Base-by-base conservation (phyloP, 2,329 filamentous ascomycete species). In the Xylaria sp. region DNA sequence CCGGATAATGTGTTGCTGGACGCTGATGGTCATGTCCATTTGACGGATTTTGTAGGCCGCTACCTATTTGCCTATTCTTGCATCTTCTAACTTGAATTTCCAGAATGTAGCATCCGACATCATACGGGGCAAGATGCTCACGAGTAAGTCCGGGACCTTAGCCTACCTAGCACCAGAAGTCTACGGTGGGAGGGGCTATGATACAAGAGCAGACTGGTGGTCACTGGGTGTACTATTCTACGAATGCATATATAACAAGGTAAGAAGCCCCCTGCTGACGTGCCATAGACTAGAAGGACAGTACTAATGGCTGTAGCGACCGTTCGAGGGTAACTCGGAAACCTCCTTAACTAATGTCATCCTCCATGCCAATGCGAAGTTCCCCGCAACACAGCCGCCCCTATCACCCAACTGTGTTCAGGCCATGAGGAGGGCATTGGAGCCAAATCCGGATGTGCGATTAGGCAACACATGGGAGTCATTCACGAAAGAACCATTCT, bases 201-300 rank as follows among this genome's bases (percentile, higher is more conserved):
- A 92, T 68, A 89, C 90, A 55, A 93, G 96, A 74, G 94, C 96
- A 50, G 96, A 99, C 79, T 99, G 96, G 96, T 99, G 96, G 96
- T 98, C 96, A 5, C 82, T 99, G 24, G 96, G 96, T 57, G 96
- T 99, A 54, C 87, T 97, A n/a, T 98, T 98, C 80, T 99, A 98
- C 80, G 96, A 99, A 81, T 98, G 96, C 86, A 98, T 99, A 72
- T 99, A 98, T 83, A 97, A 97, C 83, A 98, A 97, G 90, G 93
- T 94, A 81, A 61, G 85, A 78, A 61, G 53, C 30, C 24, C 45
- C 27, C 39, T 30, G 4, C 24, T 51, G 42, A 56, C 51, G 36
- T 3, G 24, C 42, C 8, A 32, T 36, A 11, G 12, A 32, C 24
- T 5, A n/a, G 32, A 50, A 36, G 34, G 34, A 12, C 34, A 59